Evolutionary conservation across 768 basidiomycete species (phyloP), one percentile per base, ranked within the genome.

Genomic region (Phlegmacium glaucopus): DNA sequence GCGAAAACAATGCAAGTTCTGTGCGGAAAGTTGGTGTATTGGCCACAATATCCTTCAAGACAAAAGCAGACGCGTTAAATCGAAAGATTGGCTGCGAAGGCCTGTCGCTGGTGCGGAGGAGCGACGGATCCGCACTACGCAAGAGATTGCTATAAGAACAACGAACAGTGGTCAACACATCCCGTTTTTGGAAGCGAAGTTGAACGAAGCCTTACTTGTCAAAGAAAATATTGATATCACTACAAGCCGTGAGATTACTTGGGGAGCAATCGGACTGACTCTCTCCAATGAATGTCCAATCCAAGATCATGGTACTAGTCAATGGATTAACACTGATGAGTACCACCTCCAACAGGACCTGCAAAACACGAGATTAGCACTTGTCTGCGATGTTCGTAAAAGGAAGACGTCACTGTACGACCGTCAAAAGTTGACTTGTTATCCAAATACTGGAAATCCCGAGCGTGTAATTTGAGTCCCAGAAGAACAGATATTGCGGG

Each of bases 271-370:
- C n/a, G 1, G 57, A 56, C 8, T 58, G 49, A 13, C 17, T 37
- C 29, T 62, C 61, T 0, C 45, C 54, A 8, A 57, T 15, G 4
- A 62, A 43, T 15, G 38, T 57, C 59, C 59, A 62, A 39, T 60
- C 59, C 39, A 62, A 36, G 25, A 46, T 56, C 54, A 62, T 50
- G 1, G 45, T 43, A 5, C 50, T 52, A 6, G 13, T 25, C 34
- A 50, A 46, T 22, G 59, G 61, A 42, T 62, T 55, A 3, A 59
- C 61, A 6, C 39, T 41, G 28, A 60, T 50, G 17, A 62, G 47
- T 3, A 58, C 50, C 2, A 52, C 51, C 29, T 60, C 58, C 18
- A 62, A 49, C 29, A 42, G 29, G 30, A 32, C 30, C 30, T 32
- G 30, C n/a, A n/a, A n/a, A n/a, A n/a, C n/a, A n/a, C n/a, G n/a